Base-by-base conservation (phyloP, 352 stramenopile species). In the Phytophthora agathidicida region DNA sequence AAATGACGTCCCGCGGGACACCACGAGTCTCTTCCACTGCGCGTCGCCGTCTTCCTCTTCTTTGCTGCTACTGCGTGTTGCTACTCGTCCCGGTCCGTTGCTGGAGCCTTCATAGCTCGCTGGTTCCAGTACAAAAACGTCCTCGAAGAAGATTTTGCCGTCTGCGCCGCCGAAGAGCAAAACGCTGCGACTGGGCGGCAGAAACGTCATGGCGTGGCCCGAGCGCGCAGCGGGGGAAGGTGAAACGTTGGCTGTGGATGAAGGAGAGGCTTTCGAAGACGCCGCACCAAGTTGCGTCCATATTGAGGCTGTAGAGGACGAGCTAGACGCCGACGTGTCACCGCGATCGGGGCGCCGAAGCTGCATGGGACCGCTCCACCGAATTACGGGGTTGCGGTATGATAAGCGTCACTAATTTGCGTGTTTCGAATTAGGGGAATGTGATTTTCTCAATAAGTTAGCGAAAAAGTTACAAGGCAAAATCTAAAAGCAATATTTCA, bases 81-180 rank as follows among this genome's bases (percentile, higher is more conserved):
- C n/a, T 24, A 37, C 32, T 13, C 19, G 6, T 38, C 26, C 6
- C 6, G 20, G 27, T 42, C 11, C 32, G 5, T 7, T 27, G 14
- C 17, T 45, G 3, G 47, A 39, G 2, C 6, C 20, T 24, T 17
- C 64, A 52, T 77, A 77, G 5, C 57, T 31, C 7, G 45, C 32
- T 10, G 71, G 74, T 48, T 89, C 74, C 14, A 89, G 63, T 27
- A 89, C 23, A 65, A 81, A 71, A 16, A 88, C 68, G 56, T 92
- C 83, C 46, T 83, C 75, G 52, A 80, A 82, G 55, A 86, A 86
- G 28, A 73, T 62, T 36, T 74, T 61, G 23, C 77, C 74, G 63
- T 88, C 74, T 14, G 75, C 86, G 10, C 82, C 82, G 16, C 82
- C 82, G 48, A 89, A 89, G 17, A 89, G 36, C 13, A 91, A 60